Percentiles rank a stretch among this genome's conserved stretches.
Conservation (phyloP, 768 basidiomycete species). For the Boletus rex-veris region DNA sequence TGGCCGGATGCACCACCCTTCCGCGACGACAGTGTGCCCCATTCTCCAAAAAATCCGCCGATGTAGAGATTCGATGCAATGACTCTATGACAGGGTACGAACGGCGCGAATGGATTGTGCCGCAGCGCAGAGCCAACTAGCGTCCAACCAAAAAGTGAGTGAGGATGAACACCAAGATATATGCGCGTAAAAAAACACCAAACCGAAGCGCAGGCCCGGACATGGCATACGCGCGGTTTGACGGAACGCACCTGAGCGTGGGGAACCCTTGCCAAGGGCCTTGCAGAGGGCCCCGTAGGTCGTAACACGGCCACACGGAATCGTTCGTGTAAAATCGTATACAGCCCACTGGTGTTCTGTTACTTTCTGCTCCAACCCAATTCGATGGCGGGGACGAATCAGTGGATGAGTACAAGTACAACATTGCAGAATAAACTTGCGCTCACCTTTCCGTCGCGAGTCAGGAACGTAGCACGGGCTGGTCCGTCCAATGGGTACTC, state of each 20-base stretch:
- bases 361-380: conserved; percentile 37
- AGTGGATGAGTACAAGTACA: neutral
- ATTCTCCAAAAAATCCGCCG: conserved; percentile 64
- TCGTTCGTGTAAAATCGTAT: conserved; percentile 49
- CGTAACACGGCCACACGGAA: conserved; percentile 50
- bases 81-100: conserved; percentile 68
- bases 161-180: neutral
- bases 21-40: conserved; percentile 35
- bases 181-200: too few relatives aligned
- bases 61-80: conserved; percentile 58
- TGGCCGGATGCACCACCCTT: conserved; percentile 30
- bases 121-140: conserved; percentile 62
- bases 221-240: neutral
- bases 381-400: neutral
- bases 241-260: conserved; percentile 52
- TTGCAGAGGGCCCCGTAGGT: conserved; percentile 55
- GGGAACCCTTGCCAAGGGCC: conserved; percentile 52
- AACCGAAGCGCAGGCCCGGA: too few relatives aligned
- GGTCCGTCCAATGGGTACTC: conserved; percentile 12
- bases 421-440: neutral
- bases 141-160: neutral
- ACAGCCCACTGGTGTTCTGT: conserved; percentile 58
- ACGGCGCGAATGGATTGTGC: conserved; percentile 64
- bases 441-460: conserved; percentile 27
- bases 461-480: conserved; percentile 24